Evolutionary conservation across 2,329 filamentous ascomycete species (phyloP).

Genomic region (Claviceps digitariae): DNA sequence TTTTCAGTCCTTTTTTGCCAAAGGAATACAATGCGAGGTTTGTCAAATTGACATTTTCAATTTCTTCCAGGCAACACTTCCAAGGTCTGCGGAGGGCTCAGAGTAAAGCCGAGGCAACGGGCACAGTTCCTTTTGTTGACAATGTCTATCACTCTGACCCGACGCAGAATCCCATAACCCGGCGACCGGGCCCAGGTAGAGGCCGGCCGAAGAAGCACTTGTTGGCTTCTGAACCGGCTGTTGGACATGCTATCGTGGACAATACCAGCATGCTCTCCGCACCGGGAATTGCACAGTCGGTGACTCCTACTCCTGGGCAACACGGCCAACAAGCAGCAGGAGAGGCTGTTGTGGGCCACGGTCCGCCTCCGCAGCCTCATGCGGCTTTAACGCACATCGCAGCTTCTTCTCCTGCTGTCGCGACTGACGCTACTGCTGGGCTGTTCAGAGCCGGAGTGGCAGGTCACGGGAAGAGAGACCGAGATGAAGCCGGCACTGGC

Average conservation of each 20-base stretch:
- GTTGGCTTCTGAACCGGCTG: background rate
- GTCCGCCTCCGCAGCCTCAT: background rate
- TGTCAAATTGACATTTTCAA: background rate
- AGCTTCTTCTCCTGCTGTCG: background rate
- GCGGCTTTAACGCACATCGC: background rate
- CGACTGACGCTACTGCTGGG: background rate
- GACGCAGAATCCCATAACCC: slow-evolving; percentile 43
- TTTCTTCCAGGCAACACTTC: slow-evolving; percentile 40
- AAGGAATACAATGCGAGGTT: background rate
- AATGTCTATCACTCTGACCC: slow-evolving; percentile 32
- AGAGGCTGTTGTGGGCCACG: background rate
- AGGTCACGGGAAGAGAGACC: slow-evolving; percentile 3
- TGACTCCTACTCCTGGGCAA: background rate
- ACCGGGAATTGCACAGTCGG: background rate
- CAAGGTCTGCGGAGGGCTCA: slow-evolving; percentile 43
- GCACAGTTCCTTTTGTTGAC: slow-evolving; percentile 15
- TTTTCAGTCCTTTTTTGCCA: background rate
- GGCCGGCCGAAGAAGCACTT: slow-evolving; percentile 36
- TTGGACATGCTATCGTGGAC: background rate
- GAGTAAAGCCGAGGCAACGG: slow-evolving; percentile 34
- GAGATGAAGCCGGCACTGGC: background rate
- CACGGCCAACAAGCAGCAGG: background rate
- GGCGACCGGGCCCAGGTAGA: slow-evolving; percentile 43
- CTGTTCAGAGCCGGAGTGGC: slow-evolving; percentile 4
- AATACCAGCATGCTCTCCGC: background rate